Evolutionary conservation across 2,329 filamentous ascomycete genomes (phyloP).

Genomic region (Didymella sp.): DNA sequence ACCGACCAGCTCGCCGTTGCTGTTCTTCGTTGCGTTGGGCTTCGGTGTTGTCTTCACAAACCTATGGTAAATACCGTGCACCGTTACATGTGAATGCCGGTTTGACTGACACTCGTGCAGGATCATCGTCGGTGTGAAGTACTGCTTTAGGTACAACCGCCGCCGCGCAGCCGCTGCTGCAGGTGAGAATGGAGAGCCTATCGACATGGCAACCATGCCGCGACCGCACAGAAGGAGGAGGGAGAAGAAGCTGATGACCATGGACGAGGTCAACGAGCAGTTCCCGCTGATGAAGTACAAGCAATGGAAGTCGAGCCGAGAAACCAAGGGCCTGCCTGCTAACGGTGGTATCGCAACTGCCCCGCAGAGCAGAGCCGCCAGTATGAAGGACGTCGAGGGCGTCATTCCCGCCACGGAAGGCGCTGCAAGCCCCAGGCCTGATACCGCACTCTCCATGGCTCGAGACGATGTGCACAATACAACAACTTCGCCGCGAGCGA

Average conservation of each 20-base stretch:
- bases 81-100: slow-evolving; percentile 1
- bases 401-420: slow-evolving; percentile 42
- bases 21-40: slow-evolving; percentile 94
- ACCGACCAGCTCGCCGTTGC: slow-evolving; percentile 73
- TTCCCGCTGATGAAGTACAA: slow-evolving; percentile 98
- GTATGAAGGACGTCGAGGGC: slow-evolving; percentile 70
- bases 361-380: slow-evolving; percentile 74
- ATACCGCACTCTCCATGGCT: slow-evolving; percentile 51
- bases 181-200: slow-evolving; percentile 79
- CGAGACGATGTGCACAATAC: slow-evolving; percentile 51
- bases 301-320: slow-evolving; percentile 84
- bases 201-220: slow-evolving; percentile 85
- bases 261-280: slow-evolving; percentile 98
- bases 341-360: slow-evolving; percentile 78
- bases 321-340: slow-evolving; percentile 81
- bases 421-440: slow-evolving; percentile 43
- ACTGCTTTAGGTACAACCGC: slow-evolving; percentile 98
- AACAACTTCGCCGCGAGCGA: slow-evolving; percentile 25
- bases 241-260: slow-evolving; percentile 98
- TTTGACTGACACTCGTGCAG: slow-evolving; percentile 58
- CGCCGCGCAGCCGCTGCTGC: slow-evolving; percentile 80
- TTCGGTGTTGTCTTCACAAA: slow-evolving; percentile 99
- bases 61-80: slow-evolving; percentile 74
- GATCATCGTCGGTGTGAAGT: slow-evolving; percentile 99
- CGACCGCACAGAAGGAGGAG: slow-evolving; percentile 83